phyloP scores from a whole-genome alignment of 352 stramenopile species.

The Globisporangium perplexum region DNA sequence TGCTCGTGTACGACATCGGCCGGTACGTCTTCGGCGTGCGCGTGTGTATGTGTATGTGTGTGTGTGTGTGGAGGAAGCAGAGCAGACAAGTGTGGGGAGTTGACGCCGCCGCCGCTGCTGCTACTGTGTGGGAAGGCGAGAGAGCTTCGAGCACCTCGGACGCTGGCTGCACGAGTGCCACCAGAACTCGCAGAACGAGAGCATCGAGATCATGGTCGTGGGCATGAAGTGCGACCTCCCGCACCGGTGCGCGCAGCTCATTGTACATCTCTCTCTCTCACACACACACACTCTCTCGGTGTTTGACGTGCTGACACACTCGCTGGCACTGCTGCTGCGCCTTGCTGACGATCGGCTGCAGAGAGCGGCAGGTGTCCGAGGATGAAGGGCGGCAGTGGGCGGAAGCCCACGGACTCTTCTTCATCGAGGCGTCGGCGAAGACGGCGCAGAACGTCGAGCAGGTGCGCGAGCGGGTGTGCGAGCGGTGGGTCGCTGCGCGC shows the following conservation, averaged over 20 bases:
- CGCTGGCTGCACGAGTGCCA: constrained; percentile 80
- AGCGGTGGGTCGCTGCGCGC: too few species aligned
- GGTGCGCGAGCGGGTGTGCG: too few species aligned
- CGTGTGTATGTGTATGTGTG: too few species aligned
- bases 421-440: constrained; percentile 83
- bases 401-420: constrained; percentile 55
- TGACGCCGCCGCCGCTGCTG: too few species aligned
- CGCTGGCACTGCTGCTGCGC: too few species aligned
- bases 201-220: constrained; percentile 82
- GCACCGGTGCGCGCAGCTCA: constrained; percentile 15
- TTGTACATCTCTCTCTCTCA: not conserved
- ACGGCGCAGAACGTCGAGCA: constrained; percentile 77
- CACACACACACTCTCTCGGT: too few species aligned
- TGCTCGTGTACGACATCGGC: constrained; percentile 88
- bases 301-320: too few species aligned
- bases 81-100: too few species aligned
- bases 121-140: constrained; percentile 24
- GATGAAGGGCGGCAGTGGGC: constrained; percentile 69
- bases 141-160: constrained; percentile 73
- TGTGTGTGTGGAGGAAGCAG: too few species aligned
- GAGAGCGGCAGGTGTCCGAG: constrained; percentile 56
- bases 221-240: constrained; percentile 80
- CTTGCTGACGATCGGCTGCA: constrained; percentile 4
- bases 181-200: constrained; percentile 83
- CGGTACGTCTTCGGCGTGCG: constrained; percentile 18